These are phyloP conservation scores for Cochlearia excelsa DNA, from an alignment of 345 rosid genomes.

Conservation along the genomic window DNA sequence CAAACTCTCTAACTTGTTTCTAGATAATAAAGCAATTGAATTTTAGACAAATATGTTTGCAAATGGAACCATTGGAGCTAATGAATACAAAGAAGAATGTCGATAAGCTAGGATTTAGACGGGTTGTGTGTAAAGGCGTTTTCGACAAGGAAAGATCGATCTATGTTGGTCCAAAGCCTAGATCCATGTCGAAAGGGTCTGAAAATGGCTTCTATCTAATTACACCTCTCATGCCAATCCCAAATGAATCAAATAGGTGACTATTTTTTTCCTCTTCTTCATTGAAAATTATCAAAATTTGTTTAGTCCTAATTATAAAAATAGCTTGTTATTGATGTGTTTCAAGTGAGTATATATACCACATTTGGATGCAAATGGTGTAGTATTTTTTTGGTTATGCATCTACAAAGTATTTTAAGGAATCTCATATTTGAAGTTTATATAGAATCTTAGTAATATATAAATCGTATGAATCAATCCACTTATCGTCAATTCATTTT, in stretches of 20 bases:
- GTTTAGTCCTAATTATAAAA: background rate
- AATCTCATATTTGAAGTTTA: too few relatives aligned
- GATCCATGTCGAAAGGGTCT: constrained; percentile 73
- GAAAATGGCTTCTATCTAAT: constrained; percentile 74
- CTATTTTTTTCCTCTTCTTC: background rate
- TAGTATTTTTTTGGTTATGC: too few relatives aligned
- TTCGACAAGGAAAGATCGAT: constrained; percentile 60
- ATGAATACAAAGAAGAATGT: constrained; percentile 34
- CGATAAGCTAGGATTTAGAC: constrained; percentile 57
- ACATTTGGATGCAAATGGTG: too few relatives aligned
- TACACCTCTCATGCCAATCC: constrained; percentile 67
- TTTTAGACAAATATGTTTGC: constrained; percentile 50
- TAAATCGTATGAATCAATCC: too few relatives aligned
- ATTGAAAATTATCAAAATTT: too few relatives aligned
- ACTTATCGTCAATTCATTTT: too few relatives aligned
- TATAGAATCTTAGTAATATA: too few relatives aligned
- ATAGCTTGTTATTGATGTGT: too few relatives aligned
- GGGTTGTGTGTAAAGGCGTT: constrained; percentile 60
- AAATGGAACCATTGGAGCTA: constrained; percentile 52
- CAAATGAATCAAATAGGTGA: constrained; percentile 56
- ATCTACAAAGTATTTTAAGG: too few relatives aligned
- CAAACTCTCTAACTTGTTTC: background rate
- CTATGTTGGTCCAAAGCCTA: constrained; percentile 84
- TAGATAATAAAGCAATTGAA: constrained; percentile 53
- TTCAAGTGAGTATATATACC: too few relatives aligned